Conservation (phyloP, 176 grass and related monocot species). For the Typha latifolia region DNA sequence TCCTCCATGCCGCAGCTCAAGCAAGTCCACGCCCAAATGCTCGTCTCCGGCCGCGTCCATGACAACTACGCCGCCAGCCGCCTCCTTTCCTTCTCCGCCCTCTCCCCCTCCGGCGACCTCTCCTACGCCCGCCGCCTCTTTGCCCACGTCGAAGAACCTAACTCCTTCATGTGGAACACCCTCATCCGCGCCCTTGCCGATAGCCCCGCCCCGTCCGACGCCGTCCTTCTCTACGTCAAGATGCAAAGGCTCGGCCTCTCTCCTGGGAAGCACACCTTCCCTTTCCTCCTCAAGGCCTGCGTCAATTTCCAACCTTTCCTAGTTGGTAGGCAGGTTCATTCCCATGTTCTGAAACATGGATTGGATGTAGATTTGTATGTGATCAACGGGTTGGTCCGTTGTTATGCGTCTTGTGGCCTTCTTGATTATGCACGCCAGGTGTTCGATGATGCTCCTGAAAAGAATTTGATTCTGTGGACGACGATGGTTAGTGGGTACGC, state of each 20-base stretch:
- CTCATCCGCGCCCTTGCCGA: constrained; percentile 27
- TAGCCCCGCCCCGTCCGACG: constrained; percentile 16
- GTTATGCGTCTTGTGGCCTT: constrained; percentile 12
- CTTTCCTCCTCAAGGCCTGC: constrained; percentile 43
- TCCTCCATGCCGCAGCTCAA: constrained; percentile 9
- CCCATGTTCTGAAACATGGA: constrained; percentile 23
- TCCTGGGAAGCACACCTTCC: constrained; percentile 34
- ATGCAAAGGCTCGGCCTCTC: not conserved
- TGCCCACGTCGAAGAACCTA: constrained; percentile 19
- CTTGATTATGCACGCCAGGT: constrained; percentile 7
- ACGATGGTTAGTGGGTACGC: constrained; percentile 35
- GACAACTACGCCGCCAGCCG: constrained; percentile 39
- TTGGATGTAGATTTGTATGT: constrained; percentile 29
- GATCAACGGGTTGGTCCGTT: constrained; percentile 31
- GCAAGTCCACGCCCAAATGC: constrained; percentile 34
- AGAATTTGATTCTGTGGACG: constrained; percentile 22
- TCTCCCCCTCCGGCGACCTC: constrained; percentile 20
- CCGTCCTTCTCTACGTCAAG: constrained; percentile 20
- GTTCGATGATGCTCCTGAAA: constrained; percentile 31
- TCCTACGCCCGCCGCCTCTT: constrained; percentile 25
- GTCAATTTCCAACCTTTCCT: constrained; percentile 6
- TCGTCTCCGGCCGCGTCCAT: constrained; percentile 33
- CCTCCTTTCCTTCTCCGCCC: constrained; percentile 24
- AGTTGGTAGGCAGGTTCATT: constrained; percentile 24
- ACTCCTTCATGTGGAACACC: constrained; percentile 42